Conservation (phyloP, 202 grass and related monocot genomes). For the Digitaria exilis region DNA sequence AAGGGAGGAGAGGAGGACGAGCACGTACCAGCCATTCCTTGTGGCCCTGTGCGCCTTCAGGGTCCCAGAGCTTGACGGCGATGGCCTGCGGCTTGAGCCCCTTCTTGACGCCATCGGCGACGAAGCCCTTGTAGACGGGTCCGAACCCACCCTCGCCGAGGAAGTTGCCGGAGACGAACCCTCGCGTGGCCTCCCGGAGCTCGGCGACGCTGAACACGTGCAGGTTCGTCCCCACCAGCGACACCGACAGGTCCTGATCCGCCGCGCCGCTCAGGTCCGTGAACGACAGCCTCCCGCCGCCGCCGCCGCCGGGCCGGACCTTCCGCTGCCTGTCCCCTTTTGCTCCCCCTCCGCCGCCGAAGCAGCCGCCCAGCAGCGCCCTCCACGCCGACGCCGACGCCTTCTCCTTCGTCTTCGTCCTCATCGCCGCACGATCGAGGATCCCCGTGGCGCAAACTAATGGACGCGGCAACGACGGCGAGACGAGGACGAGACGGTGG, state of each 20-base stretch:
- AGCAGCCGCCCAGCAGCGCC: slow-evolving; percentile 42
- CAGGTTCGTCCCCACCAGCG: slow-evolving; percentile 81
- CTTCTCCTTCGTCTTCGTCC: slow-evolving; percentile 38
- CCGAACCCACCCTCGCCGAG: slow-evolving; percentile 90
- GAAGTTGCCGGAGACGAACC: slow-evolving; percentile 73
- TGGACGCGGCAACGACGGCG: too few species aligned
- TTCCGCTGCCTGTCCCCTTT: slow-evolving; percentile 30
- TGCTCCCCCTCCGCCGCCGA: slow-evolving; percentile 11
- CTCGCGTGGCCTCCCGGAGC: slow-evolving; percentile 55
- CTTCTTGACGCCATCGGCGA: slow-evolving; percentile 67
- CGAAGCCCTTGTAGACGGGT: slow-evolving; percentile 86
- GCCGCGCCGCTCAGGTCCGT: slow-evolving; percentile 69
- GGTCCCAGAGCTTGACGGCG: slow-evolving; percentile 82
- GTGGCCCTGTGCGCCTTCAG: slow-evolving; percentile 77
- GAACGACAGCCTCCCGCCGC: slow-evolving; percentile 70
- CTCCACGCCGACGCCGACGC: slow-evolving; percentile 47
- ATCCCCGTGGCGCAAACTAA: too few species aligned
- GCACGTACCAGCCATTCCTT: slow-evolving; percentile 82
- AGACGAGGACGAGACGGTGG: too few species aligned
- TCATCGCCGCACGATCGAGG: too few species aligned
- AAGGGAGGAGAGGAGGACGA: not conserved
- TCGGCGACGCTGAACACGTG: slow-evolving; percentile 75
- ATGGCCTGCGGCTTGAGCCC: slow-evolving; percentile 75
- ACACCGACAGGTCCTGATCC: slow-evolving; percentile 84
- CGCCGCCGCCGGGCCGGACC: slow-evolving; percentile 39